Conservation (phyloP, 163 green algal genomes). For the Smithsoniella earleae region DNA sequence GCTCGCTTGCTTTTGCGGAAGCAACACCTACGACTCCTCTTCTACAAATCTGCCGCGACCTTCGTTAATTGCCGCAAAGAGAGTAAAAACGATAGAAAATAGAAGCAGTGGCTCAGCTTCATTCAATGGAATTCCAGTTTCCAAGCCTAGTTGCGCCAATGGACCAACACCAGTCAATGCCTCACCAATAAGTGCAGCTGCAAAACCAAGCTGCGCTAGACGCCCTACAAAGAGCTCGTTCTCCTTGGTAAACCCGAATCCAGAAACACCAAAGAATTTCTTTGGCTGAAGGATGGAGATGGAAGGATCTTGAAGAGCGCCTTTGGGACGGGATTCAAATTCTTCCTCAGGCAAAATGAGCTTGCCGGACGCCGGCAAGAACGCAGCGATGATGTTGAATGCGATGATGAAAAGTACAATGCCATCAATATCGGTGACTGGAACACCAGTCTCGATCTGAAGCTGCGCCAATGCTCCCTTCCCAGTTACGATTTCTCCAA, state of each 20-base stretch:
- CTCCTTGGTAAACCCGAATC: conserved; percentile 51
- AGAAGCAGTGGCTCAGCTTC: conserved; percentile 43
- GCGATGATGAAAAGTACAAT: conserved; percentile 48
- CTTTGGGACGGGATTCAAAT: conserved; percentile 36
- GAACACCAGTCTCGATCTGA: conserved; percentile 49
- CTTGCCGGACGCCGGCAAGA: conserved; percentile 43
- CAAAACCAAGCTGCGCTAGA: conserved; percentile 64
- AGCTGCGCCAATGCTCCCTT: conserved; percentile 61
- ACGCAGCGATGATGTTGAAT: conserved; percentile 57
- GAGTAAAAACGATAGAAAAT: conserved; percentile 58
- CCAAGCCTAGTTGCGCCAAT: conserved; percentile 60
- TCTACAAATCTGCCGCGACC: conserved; percentile 55
- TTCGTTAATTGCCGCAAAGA: conserved; percentile 58
- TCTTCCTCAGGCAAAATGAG: conserved; percentile 45
- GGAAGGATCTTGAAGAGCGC: conserved; percentile 45
- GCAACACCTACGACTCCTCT: conserved; percentile 33
- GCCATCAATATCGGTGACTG: conserved; percentile 43
- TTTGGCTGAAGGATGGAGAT: conserved; percentile 42
- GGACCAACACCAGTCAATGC: conserved; percentile 62
- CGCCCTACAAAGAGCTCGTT: conserved; percentile 69
- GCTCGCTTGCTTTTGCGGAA: no score
- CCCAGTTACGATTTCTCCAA: conserved; percentile 59
- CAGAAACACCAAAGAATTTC: conserved; percentile 51
- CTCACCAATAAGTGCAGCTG: conserved; percentile 55
- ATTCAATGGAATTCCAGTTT: conserved; percentile 52